Conservation (phyloP, 2,329 filamentous ascomycete species). For the Phialophora expanda region DNA sequence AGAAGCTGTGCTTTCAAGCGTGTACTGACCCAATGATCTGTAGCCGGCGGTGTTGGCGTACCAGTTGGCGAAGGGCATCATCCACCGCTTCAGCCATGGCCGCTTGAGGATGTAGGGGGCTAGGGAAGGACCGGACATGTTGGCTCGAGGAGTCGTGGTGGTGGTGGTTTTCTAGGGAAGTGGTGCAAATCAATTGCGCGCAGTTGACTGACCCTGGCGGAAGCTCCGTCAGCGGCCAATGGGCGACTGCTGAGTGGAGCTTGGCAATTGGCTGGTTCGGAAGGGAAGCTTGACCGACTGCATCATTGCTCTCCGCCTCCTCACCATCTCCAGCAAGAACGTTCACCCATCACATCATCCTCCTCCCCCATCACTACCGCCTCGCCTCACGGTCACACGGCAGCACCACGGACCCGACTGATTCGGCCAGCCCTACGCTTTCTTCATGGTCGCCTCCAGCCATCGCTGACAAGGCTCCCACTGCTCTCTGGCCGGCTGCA, state of each 20-base stretch:
- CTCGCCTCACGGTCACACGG: background rate
- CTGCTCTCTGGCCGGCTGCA: conserved; percentile 27
- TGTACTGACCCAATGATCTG: conserved; percentile 79
- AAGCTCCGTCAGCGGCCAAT: background rate
- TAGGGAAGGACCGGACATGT: conserved; percentile 74
- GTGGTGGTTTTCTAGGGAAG: background rate
- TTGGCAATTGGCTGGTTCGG: conserved; percentile 14
- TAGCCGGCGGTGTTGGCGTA: conserved; percentile 90
- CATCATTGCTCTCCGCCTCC: conserved; percentile 23
- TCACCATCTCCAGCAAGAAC: conserved; percentile 16
- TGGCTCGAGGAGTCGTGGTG: conserved; percentile 40
- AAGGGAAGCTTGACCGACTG: conserved; percentile 28
- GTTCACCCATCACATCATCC: conserved; percentile 20
- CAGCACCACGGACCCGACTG: background rate
- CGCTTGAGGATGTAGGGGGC: conserved; percentile 79
- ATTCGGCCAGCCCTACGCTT: background rate
- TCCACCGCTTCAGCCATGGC: conserved; percentile 79
- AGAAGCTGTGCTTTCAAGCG: conserved; percentile 10
- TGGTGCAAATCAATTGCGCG: conserved; percentile 14
- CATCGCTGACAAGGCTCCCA: conserved; percentile 32
- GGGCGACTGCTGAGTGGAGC: conserved; percentile 1
- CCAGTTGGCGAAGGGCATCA: conserved; percentile 85
- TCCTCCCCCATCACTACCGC: conserved; percentile 3
- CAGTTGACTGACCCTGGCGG: conserved; percentile 11
- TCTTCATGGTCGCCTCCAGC: conserved; percentile 29